A percentile compares a stretch with the other conserved stretches of the same genome.
phyloP scores from a whole-genome alignment of 2,329 filamentous ascomycete species.

The Trichoderma polysporum region DNA sequence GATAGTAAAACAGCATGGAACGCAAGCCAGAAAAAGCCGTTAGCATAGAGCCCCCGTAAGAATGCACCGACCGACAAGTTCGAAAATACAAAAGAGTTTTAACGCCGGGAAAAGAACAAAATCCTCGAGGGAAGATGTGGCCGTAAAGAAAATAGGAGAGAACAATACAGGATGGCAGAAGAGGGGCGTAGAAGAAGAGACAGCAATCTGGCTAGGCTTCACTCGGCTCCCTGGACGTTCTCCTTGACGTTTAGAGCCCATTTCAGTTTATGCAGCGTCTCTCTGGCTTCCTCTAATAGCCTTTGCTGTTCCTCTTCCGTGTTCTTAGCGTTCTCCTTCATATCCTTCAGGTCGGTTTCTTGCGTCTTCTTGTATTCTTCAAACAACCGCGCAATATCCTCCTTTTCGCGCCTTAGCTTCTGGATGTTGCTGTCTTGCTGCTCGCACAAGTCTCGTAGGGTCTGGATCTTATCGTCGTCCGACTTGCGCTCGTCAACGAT shows the following conservation, averaged over 20 bases:
- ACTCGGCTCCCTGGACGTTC: constrained; percentile 57
- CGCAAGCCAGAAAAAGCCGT: neutral
- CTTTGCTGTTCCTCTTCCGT: constrained; percentile 62
- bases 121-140: neutral
- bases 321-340: constrained; percentile 56
- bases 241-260: constrained; percentile 71
- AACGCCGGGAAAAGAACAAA: neutral
- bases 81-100: neutral
- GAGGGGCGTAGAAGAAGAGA: neutral
- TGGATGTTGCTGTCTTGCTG: constrained; percentile 70
- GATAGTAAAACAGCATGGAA: neutral
- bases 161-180: neutral
- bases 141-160: neutral
- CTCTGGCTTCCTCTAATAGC: constrained; percentile 57
- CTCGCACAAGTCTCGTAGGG: constrained; percentile 67
- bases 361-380: constrained; percentile 64
- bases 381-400: constrained; percentile 59
- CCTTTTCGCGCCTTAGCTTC: constrained; percentile 59
- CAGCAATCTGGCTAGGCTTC: constrained; percentile 23
- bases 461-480: constrained; percentile 64
- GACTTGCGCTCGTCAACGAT: constrained; percentile 55
- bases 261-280: constrained; percentile 65
- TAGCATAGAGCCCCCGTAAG: constrained; percentile 8
- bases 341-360: constrained; percentile 57
- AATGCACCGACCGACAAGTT: constrained; percentile 12